A percentile compares a stretch with the other conserved stretches of the same genome.
Conservation (phyloP, 768 basidiomycete genomes). For the Rhizopogon vinicolor region DNA sequence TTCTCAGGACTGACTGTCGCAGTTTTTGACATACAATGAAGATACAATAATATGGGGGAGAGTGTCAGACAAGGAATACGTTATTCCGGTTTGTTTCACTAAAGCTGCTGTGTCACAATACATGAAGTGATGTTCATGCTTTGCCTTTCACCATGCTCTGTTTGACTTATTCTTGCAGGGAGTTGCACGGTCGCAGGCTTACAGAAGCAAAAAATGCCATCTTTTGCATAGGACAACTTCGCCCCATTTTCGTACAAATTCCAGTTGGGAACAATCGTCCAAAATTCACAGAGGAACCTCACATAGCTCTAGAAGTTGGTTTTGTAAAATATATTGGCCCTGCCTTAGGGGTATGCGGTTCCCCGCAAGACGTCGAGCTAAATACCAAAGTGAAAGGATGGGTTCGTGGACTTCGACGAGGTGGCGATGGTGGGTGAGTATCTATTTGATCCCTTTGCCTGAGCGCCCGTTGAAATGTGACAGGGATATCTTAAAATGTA, state of each 20-base stretch:
- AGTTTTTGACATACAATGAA: constrained; percentile 55
- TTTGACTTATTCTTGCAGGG: constrained; percentile 11
- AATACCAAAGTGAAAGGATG: constrained; percentile 41
- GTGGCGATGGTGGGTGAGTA: constrained; percentile 61
- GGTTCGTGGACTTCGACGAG: constrained; percentile 49
- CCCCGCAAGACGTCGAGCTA: constrained; percentile 42
- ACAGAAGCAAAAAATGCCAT: constrained; percentile 44
- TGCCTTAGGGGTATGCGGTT: constrained; percentile 40
- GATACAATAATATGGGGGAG: constrained; percentile 56
- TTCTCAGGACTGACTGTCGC: background rate
- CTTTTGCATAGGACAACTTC: constrained; percentile 45
- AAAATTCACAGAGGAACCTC: constrained; percentile 35
- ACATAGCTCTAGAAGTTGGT: constrained; percentile 53
- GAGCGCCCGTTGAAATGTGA: constrained; percentile 44
- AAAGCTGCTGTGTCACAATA: constrained; percentile 45
- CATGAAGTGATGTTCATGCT: constrained; percentile 28
- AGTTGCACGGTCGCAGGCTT: constrained; percentile 28
- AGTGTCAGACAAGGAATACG: constrained; percentile 52
- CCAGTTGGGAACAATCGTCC: constrained; percentile 34
- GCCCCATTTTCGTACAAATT: constrained; percentile 46
- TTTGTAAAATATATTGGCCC: constrained; percentile 38
- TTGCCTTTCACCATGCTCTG: background rate
- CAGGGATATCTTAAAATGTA: constrained; percentile 44
- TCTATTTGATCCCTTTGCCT: background rate
- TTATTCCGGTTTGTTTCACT: constrained; percentile 51